These are phyloP conservation scores for Tetrahymena malaccensis DNA, from an alignment of 73 alveolate genomes.

Conservation along the genomic window DNA sequence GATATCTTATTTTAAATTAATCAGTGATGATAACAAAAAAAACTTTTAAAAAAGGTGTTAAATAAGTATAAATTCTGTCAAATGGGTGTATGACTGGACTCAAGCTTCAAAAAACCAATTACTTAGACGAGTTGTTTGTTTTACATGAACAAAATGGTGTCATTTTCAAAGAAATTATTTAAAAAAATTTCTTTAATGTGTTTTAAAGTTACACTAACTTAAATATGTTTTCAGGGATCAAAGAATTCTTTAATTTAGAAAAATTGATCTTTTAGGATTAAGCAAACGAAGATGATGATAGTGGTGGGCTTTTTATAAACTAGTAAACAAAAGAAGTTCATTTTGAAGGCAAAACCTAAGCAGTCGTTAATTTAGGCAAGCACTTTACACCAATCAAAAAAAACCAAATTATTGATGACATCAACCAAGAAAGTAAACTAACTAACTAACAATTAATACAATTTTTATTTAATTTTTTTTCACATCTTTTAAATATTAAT, in stretches of 20 bases:
- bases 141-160: background rate
- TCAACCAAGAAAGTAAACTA: background rate
- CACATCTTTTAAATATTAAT: too few species aligned
- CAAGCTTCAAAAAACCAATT: background rate
- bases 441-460: too few species aligned
- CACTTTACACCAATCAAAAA: background rate
- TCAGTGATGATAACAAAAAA: background rate
- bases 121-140: background rate
- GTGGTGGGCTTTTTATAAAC: background rate
- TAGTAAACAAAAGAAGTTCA: background rate
- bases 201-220: background rate
- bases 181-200: background rate
- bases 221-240: background rate
- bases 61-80: background rate
- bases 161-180: background rate
- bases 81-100: background rate
- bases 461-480: too few species aligned
- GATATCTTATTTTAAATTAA: too few species aligned
- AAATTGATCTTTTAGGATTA: background rate
- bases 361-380: background rate
- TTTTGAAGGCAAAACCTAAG: background rate
- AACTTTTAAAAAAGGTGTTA: background rate
- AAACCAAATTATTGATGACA: background rate
- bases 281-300: background rate
- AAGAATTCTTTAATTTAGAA: background rate